Percentiles rank a stretch among this genome's conserved stretches.
Conservation (phyloP, 768 basidiomycete species). For the Amanita brunnescens region DNA sequence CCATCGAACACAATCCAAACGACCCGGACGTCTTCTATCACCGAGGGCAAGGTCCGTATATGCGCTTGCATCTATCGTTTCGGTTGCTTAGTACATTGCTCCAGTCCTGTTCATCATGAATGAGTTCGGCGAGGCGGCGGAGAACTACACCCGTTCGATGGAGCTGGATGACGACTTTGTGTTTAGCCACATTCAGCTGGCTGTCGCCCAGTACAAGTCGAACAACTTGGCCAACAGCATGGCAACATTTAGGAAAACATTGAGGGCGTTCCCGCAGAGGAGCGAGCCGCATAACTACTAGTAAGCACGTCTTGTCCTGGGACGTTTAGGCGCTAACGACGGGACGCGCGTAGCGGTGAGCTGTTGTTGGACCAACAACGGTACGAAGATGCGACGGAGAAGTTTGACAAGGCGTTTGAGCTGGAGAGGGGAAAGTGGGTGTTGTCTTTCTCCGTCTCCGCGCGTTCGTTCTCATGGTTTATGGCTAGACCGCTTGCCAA, state of each 20-base stretch:
- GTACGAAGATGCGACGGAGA: conserved; percentile 81
- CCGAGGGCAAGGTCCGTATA: conserved; percentile 77
- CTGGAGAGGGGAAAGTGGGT: conserved; percentile 67
- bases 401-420: conserved; percentile 88
- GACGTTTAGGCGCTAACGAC: background rate
- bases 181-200: conserved; percentile 95
- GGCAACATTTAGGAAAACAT: conserved; percentile 82
- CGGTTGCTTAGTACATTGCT: background rate
- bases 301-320: conserved; percentile 31
- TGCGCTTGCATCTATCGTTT: background rate
- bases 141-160: conserved; percentile 88
- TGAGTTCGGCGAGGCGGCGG: conserved; percentile 77
- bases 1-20: conserved; percentile 68
- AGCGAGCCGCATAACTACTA: conserved; percentile 95
- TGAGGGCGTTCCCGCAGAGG: conserved; percentile 76
- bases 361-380: conserved; percentile 86
- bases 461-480: background rate
- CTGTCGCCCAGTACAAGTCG: conserved; percentile 94
- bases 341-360: conserved; percentile 70
- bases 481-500: conserved; percentile 44
- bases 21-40: conserved; percentile 99
- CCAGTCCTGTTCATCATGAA: conserved; percentile 92
- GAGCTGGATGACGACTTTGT: conserved; percentile 82
- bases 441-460: conserved; percentile 3
- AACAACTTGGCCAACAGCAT: conserved; percentile 72